Base-by-base conservation (phyloP, 805 yeast species). In the Metahyphopichia silvanorum region DNA sequence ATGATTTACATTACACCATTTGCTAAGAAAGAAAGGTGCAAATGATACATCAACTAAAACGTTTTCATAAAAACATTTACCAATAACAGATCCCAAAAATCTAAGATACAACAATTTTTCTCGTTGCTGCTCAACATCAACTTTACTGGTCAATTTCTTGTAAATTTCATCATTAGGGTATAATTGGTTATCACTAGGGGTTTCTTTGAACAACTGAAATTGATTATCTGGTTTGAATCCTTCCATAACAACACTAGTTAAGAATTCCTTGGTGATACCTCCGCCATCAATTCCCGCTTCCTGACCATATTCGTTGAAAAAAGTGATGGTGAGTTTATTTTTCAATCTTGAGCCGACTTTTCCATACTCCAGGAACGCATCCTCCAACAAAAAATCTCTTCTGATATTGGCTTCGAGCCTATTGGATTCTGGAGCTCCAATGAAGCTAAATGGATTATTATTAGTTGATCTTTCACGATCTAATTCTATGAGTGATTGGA, bases 241-340 rank as follows among this genome's bases (percentile, higher is more conserved):
- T 41, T 83, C 86, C 4, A 62, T 64, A 2, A 82, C 76, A 1
- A 87, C 79, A 31, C 82, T 67, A 2, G 91, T 87, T 34, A 91
- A 60, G 41, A 93, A 79, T 49, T 91, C 98, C 53, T 91, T 89
- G 0, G 97, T 89, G 16, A 91, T 66, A 1, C 98, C 98, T 9
- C 98, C 98, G 6, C 98, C 98, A 55, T 91, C 98, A 26, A 91
- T 82, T 1, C 98, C 98, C 0, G 81, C 87, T 53, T 91, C 98
- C 21, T 66, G 74, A 2, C 89, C 95, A 58, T 79, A 76, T 35
- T 82, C 74, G 47, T 86, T 84, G 22, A 65, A 63, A 50, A 93
- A 88, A 11, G 71, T 70, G 2, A 93, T 87, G 1, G 74, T 63
- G 7, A 89, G 55, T 21, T 66, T 68, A 6, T 69, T 51, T 46